Percentiles rank a stretch among this genome's conserved stretches.
These are phyloP conservation scores for Lactifluus echinatus DNA, from an alignment of 768 basidiomycete genomes.

Conservation along the genomic window DNA sequence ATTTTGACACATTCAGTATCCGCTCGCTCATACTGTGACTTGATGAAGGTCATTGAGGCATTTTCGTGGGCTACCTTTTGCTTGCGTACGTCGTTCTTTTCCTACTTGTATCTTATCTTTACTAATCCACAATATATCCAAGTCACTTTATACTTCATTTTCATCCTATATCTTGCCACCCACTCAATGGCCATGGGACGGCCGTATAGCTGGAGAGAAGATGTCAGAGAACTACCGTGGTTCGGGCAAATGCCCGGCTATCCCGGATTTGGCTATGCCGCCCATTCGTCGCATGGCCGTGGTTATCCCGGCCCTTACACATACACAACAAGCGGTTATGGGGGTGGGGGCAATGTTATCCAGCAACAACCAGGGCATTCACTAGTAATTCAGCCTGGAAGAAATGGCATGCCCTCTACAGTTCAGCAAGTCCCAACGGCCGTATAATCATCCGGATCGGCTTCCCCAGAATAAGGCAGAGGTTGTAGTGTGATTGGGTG, in stretches of 20 bases:
- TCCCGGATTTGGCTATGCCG: slow-evolving; percentile 9
- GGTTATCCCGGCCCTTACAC: neutral
- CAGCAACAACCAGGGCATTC: slow-evolving; percentile 15
- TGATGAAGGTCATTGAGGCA: slow-evolving; percentile 19
- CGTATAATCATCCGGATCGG: neutral
- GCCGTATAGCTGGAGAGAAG: slow-evolving; percentile 18
- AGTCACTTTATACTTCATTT: slow-evolving; percentile 19
- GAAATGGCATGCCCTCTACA: slow-evolving; percentile 1
- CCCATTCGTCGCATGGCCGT: slow-evolving; percentile 11
- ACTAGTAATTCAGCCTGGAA: slow-evolving; percentile 15
- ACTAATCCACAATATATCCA: neutral
- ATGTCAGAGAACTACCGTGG: slow-evolving; percentile 18
- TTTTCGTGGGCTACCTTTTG: slow-evolving; percentile 20
- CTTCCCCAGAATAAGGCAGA: neutral
- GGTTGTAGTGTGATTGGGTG: neutral
- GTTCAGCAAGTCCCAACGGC: slow-evolving; percentile 2
- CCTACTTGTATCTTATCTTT: neutral
- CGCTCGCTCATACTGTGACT: slow-evolving; percentile 19
- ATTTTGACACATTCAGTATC: slow-evolving; percentile 9
- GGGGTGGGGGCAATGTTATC: slow-evolving; percentile 6
- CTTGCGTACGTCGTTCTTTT: slow-evolving; percentile 8
- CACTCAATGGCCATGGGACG: slow-evolving; percentile 16
- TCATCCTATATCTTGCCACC: slow-evolving; percentile 11
- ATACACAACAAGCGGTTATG: slow-evolving; percentile 5
- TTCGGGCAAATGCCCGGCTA: slow-evolving; percentile 20